Conservation (phyloP, 2,329 filamentous ascomycete species). For the Pseudogymnoascus sp. region DNA sequence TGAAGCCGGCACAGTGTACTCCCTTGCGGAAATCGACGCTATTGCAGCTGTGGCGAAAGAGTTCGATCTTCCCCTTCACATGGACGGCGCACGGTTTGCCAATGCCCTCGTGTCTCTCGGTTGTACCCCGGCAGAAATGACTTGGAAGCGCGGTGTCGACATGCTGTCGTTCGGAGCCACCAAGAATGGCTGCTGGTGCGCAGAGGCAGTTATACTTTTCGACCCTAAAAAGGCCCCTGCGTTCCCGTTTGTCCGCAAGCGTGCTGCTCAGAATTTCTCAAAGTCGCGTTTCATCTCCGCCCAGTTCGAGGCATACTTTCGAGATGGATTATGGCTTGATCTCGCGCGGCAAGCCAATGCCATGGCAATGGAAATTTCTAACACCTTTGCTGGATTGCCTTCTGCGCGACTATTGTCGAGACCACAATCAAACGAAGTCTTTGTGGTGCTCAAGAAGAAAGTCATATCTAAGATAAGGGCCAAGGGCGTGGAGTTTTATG, state of each 20-base stretch:
- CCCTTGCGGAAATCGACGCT: neutral
- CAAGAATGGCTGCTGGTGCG: neutral
- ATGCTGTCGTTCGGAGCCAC: neutral
- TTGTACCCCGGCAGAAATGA: neutral
- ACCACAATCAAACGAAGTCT: neutral
- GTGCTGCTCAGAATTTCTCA: neutral
- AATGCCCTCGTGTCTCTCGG: neutral
- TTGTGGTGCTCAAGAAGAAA: neutral
- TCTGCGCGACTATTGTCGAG: neutral
- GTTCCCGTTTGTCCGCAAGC: neutral
- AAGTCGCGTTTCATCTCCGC: neutral
- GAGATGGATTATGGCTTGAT: neutral
- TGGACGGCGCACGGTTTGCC: neutral
- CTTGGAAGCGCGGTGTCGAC: neutral
- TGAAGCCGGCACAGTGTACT: neutral
- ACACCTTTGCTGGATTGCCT: neutral
- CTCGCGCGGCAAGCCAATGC: neutral
- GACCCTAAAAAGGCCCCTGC: neutral
- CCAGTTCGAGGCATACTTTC: neutral
- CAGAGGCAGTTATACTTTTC: neutral
- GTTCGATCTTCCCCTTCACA: neutral
- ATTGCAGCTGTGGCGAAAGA: neutral
- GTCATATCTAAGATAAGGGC: neutral
- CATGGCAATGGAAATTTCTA: neutral
- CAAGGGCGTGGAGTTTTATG: neutral